These are phyloP conservation scores for Zopfia rhizophila DNA, from an alignment of 2,329 filamentous ascomycete species.

Conservation along the genomic window DNA sequence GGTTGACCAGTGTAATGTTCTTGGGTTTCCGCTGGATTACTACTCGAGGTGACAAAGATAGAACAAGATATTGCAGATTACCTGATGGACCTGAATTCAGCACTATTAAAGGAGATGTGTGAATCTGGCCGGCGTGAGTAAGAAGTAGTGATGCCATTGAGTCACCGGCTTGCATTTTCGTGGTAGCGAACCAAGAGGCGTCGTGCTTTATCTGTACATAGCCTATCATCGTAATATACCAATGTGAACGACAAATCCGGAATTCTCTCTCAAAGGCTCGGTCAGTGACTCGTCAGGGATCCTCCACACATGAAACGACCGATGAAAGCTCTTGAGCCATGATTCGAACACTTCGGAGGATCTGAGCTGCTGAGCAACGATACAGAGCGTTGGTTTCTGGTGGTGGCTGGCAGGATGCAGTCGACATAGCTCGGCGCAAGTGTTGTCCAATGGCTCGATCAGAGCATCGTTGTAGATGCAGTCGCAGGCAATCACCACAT, in stretches of 20 bases:
- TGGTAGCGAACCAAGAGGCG: no score
- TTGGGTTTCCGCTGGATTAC: constrained; percentile 36
- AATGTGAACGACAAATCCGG: constrained; percentile 85
- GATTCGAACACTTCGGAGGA: constrained; percentile 84
- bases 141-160: no score
- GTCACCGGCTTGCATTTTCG: no score
- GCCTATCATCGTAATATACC: constrained; percentile 56
- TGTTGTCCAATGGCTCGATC: constrained; percentile 81
- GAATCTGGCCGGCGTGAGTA: no score
- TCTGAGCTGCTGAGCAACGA: constrained; percentile 90
- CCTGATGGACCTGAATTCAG: no score
- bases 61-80: not conserved
- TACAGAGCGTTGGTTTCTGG: constrained; percentile 70
- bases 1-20: constrained; percentile 35
- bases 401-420: constrained; percentile 57
- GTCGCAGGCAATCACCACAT: constrained; percentile 85
- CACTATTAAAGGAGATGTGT: no score
- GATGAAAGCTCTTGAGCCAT: constrained; percentile 78
- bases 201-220: not conserved
- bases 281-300: constrained; percentile 73
- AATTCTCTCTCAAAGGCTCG: constrained; percentile 67
- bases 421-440: constrained; percentile 78
- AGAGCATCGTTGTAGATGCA: constrained; percentile 95
- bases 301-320: constrained; percentile 78
- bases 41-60: constrained; percentile 21